Evolutionary conservation across 1,139 yeast species (phyloP).

Genomic region (Waltiozyma sp.): DNA sequence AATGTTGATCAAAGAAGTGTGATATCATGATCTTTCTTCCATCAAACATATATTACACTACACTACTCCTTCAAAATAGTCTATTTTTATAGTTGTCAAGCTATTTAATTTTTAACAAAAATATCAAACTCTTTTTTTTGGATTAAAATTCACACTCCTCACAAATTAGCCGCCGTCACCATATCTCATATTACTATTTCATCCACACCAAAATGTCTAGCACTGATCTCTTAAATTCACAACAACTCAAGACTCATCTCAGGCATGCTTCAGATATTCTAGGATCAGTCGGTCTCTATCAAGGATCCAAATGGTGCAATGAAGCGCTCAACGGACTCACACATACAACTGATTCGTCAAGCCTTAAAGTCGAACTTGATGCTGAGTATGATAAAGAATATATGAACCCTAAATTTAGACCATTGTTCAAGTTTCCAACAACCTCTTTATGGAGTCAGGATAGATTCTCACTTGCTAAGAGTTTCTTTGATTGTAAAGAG

Average conservation of each 20-base stretch:
- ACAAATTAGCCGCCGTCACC: background rate
- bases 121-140: too few relatives aligned
- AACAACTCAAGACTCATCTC: background rate
- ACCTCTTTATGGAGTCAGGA: conserved; percentile 18
- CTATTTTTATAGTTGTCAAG: too few relatives aligned
- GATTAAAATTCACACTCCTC: too few relatives aligned
- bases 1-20: too few relatives aligned
- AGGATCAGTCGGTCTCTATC: conserved; percentile 42
- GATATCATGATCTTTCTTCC: too few relatives aligned
- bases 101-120: too few relatives aligned
- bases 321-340: conserved; percentile 57
- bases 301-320: conserved; percentile 73
- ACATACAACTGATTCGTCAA: conserved; percentile 3
- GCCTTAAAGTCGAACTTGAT: conserved; percentile 3
- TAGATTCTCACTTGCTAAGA: conserved; percentile 47
- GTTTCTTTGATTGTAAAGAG: conserved; percentile 77
- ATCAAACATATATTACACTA: too few relatives aligned
- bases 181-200: too few relatives aligned
- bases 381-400: conserved; percentile 4
- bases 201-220: background rate
- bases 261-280: conserved; percentile 17
- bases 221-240: background rate
- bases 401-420: background rate
- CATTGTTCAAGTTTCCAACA: background rate
- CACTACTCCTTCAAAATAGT: too few relatives aligned